Conservation (phyloP, 2,329 filamentous ascomycete genomes). For the Beauveria bassiana region DNA sequence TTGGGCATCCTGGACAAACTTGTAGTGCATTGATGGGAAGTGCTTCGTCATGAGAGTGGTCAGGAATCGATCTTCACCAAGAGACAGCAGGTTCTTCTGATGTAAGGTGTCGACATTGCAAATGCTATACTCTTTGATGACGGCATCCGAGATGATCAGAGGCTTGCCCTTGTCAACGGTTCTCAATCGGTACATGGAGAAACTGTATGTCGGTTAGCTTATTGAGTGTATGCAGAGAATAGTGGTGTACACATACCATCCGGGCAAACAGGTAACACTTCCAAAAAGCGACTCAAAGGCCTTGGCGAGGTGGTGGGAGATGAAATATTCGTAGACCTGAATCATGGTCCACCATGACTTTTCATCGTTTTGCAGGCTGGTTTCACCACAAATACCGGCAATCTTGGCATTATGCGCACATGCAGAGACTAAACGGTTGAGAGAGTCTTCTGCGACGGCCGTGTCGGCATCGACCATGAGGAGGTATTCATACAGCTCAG, state of each 20-base stretch:
- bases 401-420: slow-evolving; percentile 95
- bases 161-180: slow-evolving; percentile 92
- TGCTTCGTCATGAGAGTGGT: slow-evolving; percentile 98
- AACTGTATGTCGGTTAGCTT: slow-evolving; percentile 48
- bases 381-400: slow-evolving; percentile 95
- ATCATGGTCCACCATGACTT: slow-evolving; percentile 99
- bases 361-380: slow-evolving; percentile 90
- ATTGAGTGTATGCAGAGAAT: slow-evolving; percentile 1
- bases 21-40: slow-evolving; percentile 92
- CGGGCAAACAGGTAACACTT: slow-evolving; percentile 95
- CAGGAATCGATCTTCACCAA: slow-evolving; percentile 94
- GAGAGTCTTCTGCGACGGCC: slow-evolving; percentile 80
- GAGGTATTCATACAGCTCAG: slow-evolving; percentile 93
- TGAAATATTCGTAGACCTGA: slow-evolving; percentile 99
- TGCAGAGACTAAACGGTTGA: slow-evolving; percentile 85
- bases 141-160: slow-evolving; percentile 80
- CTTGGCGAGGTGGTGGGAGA: slow-evolving; percentile 94
- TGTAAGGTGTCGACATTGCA: slow-evolving; percentile 90
- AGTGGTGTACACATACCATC: slow-evolving; percentile 64
- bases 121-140: slow-evolving; percentile 84
- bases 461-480: slow-evolving; percentile 98
- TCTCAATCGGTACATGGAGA: slow-evolving; percentile 95
- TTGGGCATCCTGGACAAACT: slow-evolving; percentile 89
- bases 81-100: slow-evolving; percentile 88
- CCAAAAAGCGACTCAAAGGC: slow-evolving; percentile 97